A percentile compares a stretch with the other conserved stretches of the same genome.
These are phyloP conservation scores for Neonectria magnoliae DNA, from an alignment of 2,329 filamentous ascomycete species.

Conservation along the genomic window DNA sequence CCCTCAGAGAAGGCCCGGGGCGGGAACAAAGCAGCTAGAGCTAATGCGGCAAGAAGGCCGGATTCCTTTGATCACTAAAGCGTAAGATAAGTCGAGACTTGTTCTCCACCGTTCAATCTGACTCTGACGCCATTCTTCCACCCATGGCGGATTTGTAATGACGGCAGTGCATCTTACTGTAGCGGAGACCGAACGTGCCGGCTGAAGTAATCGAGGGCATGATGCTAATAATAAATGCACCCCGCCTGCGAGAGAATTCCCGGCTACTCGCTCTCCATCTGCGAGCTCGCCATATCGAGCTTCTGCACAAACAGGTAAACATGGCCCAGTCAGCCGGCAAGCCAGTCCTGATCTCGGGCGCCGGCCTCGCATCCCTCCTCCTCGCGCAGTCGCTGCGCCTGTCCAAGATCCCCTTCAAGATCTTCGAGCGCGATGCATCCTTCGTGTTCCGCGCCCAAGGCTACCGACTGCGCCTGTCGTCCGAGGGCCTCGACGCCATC, in stretches of 20 bases:
- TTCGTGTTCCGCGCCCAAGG: conserved; percentile 68
- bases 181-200: not conserved
- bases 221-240: too few species aligned
- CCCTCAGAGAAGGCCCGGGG: not conserved
- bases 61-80: not conserved
- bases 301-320: not conserved
- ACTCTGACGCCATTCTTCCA: not conserved
- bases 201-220: not conserved
- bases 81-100: not conserved
- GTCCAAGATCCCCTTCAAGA: conserved; percentile 59
- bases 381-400: conserved; percentile 55
- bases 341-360: conserved; percentile 56
- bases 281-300: not conserved
- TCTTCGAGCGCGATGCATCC: conserved; percentile 65
- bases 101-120: not conserved
- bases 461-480: conserved; percentile 67
- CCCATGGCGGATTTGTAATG: not conserved
- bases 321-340: conserved; percentile 35
- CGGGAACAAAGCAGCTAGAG: not conserved
- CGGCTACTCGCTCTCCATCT: not conserved
- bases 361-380: conserved; percentile 55
- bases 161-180: not conserved
- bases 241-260: not conserved
- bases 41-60: not conserved
- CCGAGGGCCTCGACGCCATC: conserved; percentile 67